Evolutionary conservation across 345 rosid genomes (phyloP).

Genomic region (Kandelia obovata): DNA sequence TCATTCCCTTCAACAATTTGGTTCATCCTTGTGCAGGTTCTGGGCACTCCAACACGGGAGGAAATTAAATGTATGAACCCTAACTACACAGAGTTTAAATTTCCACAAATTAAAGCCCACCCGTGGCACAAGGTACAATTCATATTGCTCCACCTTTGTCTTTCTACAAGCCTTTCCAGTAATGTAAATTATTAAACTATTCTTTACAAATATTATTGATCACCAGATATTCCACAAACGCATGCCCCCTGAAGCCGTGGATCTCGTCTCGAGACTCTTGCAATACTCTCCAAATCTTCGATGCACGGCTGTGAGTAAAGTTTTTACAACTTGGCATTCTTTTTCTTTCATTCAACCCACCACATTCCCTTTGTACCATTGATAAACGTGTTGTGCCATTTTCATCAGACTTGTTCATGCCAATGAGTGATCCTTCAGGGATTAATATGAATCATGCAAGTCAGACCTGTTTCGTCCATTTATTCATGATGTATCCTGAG

Average conservation of each 20-base stretch:
- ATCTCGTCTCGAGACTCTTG: slow-evolving; percentile 88
- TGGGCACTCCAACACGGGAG: slow-evolving; percentile 98
- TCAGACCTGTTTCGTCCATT: no score
- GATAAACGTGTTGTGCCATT: no score
- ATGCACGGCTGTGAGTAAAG: slow-evolving; percentile 74
- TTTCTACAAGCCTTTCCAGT: not conserved
- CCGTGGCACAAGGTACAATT: slow-evolving; percentile 93
- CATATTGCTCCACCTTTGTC: not conserved
- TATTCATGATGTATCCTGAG: no score
- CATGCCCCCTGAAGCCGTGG: slow-evolving; percentile 98
- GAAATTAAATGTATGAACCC: slow-evolving; percentile 99
- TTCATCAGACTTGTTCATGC: no score
- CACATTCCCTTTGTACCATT: no score
- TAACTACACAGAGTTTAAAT: slow-evolving; percentile 90
- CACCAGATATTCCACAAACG: slow-evolving; percentile 86
- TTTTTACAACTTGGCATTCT: no score
- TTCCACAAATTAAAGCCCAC: slow-evolving; percentile 98
- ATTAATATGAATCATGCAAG: no score
- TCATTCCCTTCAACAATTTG: not conserved
- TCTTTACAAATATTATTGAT: slow-evolving; percentile 11
- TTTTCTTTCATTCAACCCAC: no score
- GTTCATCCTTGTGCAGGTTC: slow-evolving; percentile 46
- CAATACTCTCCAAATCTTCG: slow-evolving; percentile 97
- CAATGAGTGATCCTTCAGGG: no score
- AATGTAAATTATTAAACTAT: not conserved